Base-by-base conservation (phyloP, 495 filamentous ascomycete species). In the Penicillium goetzii region DNA sequence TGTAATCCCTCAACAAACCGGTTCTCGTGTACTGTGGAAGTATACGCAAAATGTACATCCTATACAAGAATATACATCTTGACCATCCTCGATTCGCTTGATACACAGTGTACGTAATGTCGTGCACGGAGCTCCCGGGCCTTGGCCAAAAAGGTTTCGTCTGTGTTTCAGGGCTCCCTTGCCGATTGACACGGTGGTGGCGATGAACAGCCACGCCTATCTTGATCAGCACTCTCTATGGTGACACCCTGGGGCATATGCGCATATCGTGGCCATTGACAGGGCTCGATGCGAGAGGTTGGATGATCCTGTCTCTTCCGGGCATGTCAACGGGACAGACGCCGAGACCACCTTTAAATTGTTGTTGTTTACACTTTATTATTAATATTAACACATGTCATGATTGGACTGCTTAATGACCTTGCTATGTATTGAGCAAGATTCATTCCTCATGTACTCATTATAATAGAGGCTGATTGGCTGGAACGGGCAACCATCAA, bases 141-240 rank as follows among this genome's bases (percentile, higher is more conserved):
- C 26, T 58, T 59, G 26, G 36, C 34, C n/a, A 38, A 53, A 52
- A 50, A 53, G 52, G 56, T 56, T 64, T 59, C 64, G 57, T 41
- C 51, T 21, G 19, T 60, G 60, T 63, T 67, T 67, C 60, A 63
- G 15, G 19, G 45, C 49, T 53, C 26, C 57, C 58, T 41, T 55
- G 15, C 56, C 23, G 56, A 54, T 54, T 33, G 47, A 49, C 54
- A 43, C 55, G 50, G 64, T 67, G 59, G 64, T 60, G 65, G 65
- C 64, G 56, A 66, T 33, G 52, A 45, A 23, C 40, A 52, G 40
- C 38, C 55, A 50, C 55, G 36, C 47, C 58, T 21, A 58, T 52
- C 26, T 17, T 17, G 25, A 26, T 34, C 45, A 63, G 60, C 53
- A 50, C 61, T 58, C 12, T 63, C 61, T 57, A 17, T 19, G 33